Percentiles rank a stretch among this genome's conserved stretches.
phyloP scores from a whole-genome alignment of 352 stramenopile genomes.

The Peronospora destructor region DNA sequence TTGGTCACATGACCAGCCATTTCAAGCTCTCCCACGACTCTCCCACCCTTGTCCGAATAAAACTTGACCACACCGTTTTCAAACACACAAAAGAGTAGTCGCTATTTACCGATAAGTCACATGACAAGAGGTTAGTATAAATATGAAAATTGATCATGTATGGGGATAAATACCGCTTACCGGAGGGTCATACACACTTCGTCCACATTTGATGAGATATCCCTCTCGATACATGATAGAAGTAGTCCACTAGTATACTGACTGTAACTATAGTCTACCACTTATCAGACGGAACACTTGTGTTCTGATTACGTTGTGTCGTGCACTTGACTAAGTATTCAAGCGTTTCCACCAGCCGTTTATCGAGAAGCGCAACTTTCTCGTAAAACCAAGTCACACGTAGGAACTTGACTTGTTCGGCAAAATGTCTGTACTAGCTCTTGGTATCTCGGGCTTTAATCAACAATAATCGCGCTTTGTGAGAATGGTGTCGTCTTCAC shows the following conservation, averaged over 20 bases:
- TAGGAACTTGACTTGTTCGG: too few relatives aligned
- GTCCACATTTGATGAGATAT: slow-evolving; percentile 64
- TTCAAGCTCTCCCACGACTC: slow-evolving; percentile 51
- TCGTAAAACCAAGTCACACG: too few relatives aligned
- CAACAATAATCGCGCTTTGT: slow-evolving; percentile 21
- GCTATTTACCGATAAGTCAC: slow-evolving; percentile 16
- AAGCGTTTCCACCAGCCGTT: slow-evolving; percentile 13
- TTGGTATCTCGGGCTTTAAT: slow-evolving; percentile 7
- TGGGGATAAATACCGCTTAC: slow-evolving; percentile 13
- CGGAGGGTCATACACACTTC: slow-evolving; percentile 41
- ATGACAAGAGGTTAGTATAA: slow-evolving; percentile 4
- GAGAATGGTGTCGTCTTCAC: slow-evolving; percentile 7
- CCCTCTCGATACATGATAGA: slow-evolving; percentile 74
- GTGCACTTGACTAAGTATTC: too few relatives aligned
- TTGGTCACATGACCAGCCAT: slow-evolving; percentile 70
- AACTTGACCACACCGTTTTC: slow-evolving; percentile 64
- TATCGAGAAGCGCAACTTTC: slow-evolving; percentile 1
- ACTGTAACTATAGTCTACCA: neutral
- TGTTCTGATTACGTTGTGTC: too few relatives aligned
- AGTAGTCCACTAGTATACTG: neutral
- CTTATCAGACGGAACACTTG: neutral
- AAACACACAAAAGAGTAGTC: slow-evolving; percentile 72
- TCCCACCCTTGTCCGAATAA: slow-evolving; percentile 67
- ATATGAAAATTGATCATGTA: neutral
- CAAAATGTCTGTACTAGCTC: slow-evolving; percentile 4